Base-by-base conservation (phyloP, 441 rosid genomes). In the Populus hybrid region DNA sequence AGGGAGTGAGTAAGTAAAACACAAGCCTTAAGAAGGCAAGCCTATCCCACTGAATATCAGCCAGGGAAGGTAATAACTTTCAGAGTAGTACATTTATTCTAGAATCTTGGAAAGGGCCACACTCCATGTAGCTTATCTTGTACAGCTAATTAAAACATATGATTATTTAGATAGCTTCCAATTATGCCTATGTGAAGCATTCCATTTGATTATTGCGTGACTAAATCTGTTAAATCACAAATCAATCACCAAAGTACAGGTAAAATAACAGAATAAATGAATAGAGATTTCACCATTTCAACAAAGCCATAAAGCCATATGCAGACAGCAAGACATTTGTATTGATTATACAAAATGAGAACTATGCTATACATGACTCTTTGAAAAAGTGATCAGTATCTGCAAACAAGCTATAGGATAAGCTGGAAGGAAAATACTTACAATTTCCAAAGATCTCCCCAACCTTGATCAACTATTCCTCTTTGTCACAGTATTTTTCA, bases 371-470 rank as follows among this genome's bases (percentile, higher is more conserved):
- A 14, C 2, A n/a, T 30, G 26, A 28, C 21, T 69, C 8, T 28
- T 63, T 30, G 26, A 6, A 36, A 69, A 26, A 68, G 40, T 18
- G 69, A 35, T 59, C 38, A 68, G 10, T 40, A 73, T 8, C 50
- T 32, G 64, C 59, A 80, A 80, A 0, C 23, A 18, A 9, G 16
- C 36, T n/a, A 40, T 4, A 59, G 12, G 26, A 36, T 26, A 76
- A 78, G 76, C 64, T 69, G 64, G 50, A 74, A 82, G 71, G 70
- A 67, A 83, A 71, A 73, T 67, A 84, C 99, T 90, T 83, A 95
- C 99, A 30, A 53, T 84, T 90, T 75, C 99, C 99, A n/a, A 96
- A n/a, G 91, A 86, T 87, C 95, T 72, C 97, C 98, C 99, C 99
- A 96, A 42, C 98, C 99, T 83, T 92, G 89, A 83, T 87, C 98